Conservation (phyloP, 352 stramenopile genomes). For the Phytophthora constricta region DNA sequence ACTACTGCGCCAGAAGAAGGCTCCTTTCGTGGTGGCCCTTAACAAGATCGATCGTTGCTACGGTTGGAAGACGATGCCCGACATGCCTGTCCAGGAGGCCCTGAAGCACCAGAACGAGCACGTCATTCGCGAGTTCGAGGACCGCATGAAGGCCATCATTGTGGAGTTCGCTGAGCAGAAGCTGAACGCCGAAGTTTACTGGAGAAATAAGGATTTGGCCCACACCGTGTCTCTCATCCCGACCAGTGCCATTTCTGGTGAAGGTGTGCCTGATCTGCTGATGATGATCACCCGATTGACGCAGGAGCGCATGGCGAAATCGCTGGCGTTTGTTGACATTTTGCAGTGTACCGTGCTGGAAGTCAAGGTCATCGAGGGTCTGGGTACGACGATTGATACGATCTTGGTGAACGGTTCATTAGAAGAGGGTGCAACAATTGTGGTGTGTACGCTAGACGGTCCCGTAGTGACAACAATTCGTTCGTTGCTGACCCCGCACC, state of each 20-base stretch:
- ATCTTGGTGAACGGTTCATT: conserved; percentile 98
- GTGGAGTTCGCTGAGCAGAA: conserved; percentile 97
- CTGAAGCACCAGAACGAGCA: conserved; percentile 92
- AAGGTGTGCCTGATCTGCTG: conserved; percentile 98
- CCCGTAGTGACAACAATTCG: conserved; percentile 97
- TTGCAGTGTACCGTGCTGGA: conserved; percentile 98
- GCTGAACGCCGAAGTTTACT: conserved; percentile 99
- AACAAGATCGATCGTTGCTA: conserved; percentile 99
- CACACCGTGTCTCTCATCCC: conserved; percentile 98
- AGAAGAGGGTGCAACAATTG: conserved; percentile 95
- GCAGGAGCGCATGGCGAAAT: conserved; percentile 94
- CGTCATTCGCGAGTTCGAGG: conserved; percentile 97
- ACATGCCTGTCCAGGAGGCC: conserved; percentile 94
- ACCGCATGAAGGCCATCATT: conserved; percentile 93
- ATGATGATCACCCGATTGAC: conserved; percentile 97
- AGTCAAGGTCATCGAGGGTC: conserved; percentile 99
- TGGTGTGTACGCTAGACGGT: conserved; percentile 98
- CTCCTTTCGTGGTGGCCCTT: conserved; percentile 98
- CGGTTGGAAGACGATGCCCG: conserved; percentile 96
- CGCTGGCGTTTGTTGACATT: conserved; percentile 88
- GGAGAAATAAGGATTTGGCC: conserved; percentile 97
- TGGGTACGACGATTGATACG: conserved; percentile 99
- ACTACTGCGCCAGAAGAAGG: conserved; percentile 95
- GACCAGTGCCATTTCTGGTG: conserved; percentile 98
- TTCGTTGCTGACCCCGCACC: conserved; percentile 98